Percentiles rank a stretch among this genome's conserved stretches.
phyloP scores from a whole-genome alignment of 306 rosid species.

The Vachellia pachyceras region DNA sequence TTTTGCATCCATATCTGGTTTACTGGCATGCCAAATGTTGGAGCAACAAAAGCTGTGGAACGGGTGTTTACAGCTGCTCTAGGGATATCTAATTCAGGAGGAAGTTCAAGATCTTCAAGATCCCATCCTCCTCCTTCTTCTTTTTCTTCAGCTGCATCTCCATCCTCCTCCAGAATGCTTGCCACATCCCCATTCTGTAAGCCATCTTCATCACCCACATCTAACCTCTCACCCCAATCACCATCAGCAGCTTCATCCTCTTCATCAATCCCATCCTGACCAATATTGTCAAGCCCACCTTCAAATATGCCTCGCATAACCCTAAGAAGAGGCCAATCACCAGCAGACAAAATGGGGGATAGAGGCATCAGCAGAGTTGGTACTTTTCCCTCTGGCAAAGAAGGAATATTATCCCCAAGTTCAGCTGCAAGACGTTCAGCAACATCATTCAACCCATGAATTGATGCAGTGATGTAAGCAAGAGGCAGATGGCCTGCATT shows the following conservation, averaged over 20 bases:
- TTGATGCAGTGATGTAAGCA: slow-evolving; percentile 81
- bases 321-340: slow-evolving; percentile 97
- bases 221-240: slow-evolving; percentile 86
- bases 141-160: slow-evolving; percentile 68
- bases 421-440: slow-evolving; percentile 85
- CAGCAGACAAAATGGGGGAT: slow-evolving; percentile 68
- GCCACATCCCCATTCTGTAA: slow-evolving; percentile 72
- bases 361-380: slow-evolving; percentile 87
- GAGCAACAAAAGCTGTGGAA: slow-evolving; percentile 73
- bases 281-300: slow-evolving; percentile 69
- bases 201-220: slow-evolving; percentile 69
- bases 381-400: slow-evolving; percentile 74
- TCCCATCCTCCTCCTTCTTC: slow-evolving; percentile 92
- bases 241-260: slow-evolving; percentile 79
- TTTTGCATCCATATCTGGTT: slow-evolving; percentile 92
- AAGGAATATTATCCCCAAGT: slow-evolving; percentile 81
- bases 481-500: slow-evolving; percentile 88
- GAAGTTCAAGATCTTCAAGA: slow-evolving; percentile 91
- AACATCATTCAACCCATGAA: slow-evolving; percentile 82
- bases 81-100: slow-evolving; percentile 86
- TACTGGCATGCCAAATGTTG: slow-evolving; percentile 93
- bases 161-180: slow-evolving; percentile 67
- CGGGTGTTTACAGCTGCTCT: slow-evolving; percentile 62
- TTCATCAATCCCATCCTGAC: slow-evolving; percentile 59
- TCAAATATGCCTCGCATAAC: slow-evolving; percentile 89